A percentile compares a stretch with the other conserved stretches of the same genome.
phyloP scores from a whole-genome alignment of 2,329 filamentous ascomycete species.

The Orbilia ellipsospora region DNA sequence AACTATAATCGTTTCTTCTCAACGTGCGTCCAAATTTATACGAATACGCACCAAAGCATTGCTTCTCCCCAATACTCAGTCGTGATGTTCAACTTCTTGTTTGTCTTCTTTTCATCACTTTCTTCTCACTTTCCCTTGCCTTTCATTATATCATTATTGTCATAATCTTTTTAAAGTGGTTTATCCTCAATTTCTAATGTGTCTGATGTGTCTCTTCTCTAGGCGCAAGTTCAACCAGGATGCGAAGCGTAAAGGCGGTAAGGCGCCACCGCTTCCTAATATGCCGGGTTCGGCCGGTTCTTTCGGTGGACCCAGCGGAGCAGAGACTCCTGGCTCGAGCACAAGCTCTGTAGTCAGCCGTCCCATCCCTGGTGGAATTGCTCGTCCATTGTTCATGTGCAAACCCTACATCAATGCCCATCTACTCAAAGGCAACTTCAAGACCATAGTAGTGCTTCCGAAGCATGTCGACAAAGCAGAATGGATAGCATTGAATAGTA shows the following conservation, averaged over 20 bases:
- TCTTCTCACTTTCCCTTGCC: neutral
- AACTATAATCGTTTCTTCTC: too few species aligned
- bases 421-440: conserved; percentile 87
- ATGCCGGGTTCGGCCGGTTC: conserved; percentile 47
- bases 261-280: conserved; percentile 46
- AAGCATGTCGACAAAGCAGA: conserved; percentile 94
- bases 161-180: neutral
- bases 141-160: neutral
- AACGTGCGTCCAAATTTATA: too few species aligned
- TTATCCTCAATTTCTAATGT: conserved; percentile 15
- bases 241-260: conserved; percentile 43
- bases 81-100: neutral
- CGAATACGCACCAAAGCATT: too few species aligned
- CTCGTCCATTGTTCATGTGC: conserved; percentile 65
- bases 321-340: conserved; percentile 63
- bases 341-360: conserved; percentile 68
- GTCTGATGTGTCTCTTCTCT: conserved; percentile 19
- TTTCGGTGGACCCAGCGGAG: conserved; percentile 21
- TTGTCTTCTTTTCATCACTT: neutral
- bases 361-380: conserved; percentile 61
- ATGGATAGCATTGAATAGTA: conserved; percentile 96
- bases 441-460: conserved; percentile 91
- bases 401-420: conserved; percentile 61
- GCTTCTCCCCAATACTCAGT: too few species aligned
- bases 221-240: conserved; percentile 54